Evolutionary conservation across 768 basidiomycete species (phyloP), one percentile per base, ranked within the genome.

Genomic region (Xanthoconium stramineum): DNA sequence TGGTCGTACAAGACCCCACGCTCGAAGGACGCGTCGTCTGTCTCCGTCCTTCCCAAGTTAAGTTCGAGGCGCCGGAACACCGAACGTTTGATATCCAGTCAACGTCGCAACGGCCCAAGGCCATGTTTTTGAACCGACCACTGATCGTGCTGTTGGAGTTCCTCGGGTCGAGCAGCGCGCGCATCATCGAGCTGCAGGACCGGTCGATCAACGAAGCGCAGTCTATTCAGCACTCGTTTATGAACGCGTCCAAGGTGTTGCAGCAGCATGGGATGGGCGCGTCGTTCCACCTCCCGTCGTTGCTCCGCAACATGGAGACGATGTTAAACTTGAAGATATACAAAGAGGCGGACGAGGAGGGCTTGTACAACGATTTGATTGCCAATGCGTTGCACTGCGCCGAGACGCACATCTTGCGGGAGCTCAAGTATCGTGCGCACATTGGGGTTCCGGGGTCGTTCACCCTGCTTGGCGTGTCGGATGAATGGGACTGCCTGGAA

Each of bases 391-490:
- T 83, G 49, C 66, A 70, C 32, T 78, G 70, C 52, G 73, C 72
- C 1, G 72, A 73, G 39, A 78, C 75, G 8, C 78, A 82, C 57
- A 71, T 78, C 11, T 67, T 84, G 32, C 74, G 82, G 7, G 76
- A 79, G 47, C 70, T 83, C 64, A 83, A 83, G 62, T 76, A 77
- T 56, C 74, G 76, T 13, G 81, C 75, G 3, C 77, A 77, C 39
- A 83, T 83, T 33, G 74, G 72, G 1, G 74, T 83, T 6, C 79
- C 81, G 1, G 75, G 70, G 8, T 78, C 75, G 33, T 78, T 67
- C 43, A 83, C 81, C 0, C 68, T 83, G 2, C 76, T 83, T 29
- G 83, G 82, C 0, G 79, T 83, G 15, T 75, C 76, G 8, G 82
- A 83, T 58, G 78, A 80, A 40, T 76, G 76, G 73, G 69, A 72